Evolutionary conservation across 2,329 filamentous ascomycete genomes (phyloP).

Genomic region (Hypoxylon sp.): DNA sequence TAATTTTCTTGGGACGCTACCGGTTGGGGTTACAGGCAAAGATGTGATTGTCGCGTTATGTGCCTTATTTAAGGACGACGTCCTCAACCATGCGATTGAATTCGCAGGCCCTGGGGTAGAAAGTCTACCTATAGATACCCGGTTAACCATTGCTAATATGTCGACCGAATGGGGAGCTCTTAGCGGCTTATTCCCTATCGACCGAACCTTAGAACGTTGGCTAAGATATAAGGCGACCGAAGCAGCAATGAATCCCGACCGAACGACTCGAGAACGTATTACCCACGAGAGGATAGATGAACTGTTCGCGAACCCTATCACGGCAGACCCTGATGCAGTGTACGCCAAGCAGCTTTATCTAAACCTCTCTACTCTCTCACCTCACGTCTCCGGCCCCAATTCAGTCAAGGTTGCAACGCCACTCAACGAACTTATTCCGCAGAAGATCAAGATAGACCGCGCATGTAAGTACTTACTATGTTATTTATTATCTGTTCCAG

Average conservation of each 20-base stretch:
- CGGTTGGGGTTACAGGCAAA: conserved; percentile 67
- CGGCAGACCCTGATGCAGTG: conserved; percentile 80
- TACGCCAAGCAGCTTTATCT: conserved; percentile 90
- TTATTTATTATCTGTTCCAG: background rate
- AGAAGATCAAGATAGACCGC: conserved; percentile 84
- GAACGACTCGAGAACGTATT: conserved; percentile 69
- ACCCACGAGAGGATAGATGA: conserved; percentile 81
- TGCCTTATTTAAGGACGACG: conserved; percentile 87
- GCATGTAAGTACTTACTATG: conserved; percentile 64
- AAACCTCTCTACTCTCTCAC: conserved; percentile 85
- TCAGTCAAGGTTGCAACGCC: conserved; percentile 90
- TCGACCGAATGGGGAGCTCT: conserved; percentile 85
- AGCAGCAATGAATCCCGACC: conserved; percentile 72
- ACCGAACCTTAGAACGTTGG: conserved; percentile 80
- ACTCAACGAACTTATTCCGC: conserved; percentile 77
- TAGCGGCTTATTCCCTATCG: conserved; percentile 77
- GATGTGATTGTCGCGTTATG: conserved; percentile 93
- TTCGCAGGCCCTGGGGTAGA: conserved; percentile 73
- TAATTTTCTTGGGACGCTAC: background rate
- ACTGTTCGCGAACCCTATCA: conserved; percentile 75
- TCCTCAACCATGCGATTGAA: conserved; percentile 91
- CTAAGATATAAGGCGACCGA: conserved; percentile 81
- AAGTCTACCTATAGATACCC: conserved; percentile 77
- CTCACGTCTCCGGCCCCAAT: conserved; percentile 89
- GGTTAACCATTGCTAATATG: conserved; percentile 85